Evolutionary conservation across 441 rosid species (phyloP), one percentile per base, ranked within the genome.

Genomic region (Geranium incanum): DNA sequence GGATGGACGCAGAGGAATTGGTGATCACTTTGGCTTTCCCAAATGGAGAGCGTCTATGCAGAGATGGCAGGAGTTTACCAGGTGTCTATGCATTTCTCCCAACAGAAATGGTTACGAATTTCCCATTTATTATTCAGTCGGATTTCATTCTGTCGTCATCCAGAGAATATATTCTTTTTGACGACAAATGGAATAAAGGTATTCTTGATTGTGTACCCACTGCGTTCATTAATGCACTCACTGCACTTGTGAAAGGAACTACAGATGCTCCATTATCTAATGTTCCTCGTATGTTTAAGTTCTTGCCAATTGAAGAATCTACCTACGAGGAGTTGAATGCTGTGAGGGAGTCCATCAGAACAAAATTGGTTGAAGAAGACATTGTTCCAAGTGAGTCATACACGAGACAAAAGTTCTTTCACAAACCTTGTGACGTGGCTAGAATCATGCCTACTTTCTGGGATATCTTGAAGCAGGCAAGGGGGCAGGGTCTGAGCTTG

Each of bases 31-130:
- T 88, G 85, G 97, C 95, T 18, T 89, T 91, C 76, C 95, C 97
- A 3, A 70, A n/a, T 13, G 83, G 82, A 15, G 80, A 86, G 68
- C 88, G 92, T 68, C 86, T 86, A n/a, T 75, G 79, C 7, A 72
- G 76, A 57, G 57, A 11, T 11, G 92, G 90, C 36, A 65, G 41
- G 60, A 76, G 33, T 62, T 82, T 76, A 39, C 92, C 92, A 15
- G 95, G 93, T 6, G 76, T 88, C 69, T 91, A 88, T 67, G 95
- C 95, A 0, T 91, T 86, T 77, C 92, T 91, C 67, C 97, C 95
- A 0, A 89, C 92, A 0, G 95, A 86, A 74, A 91, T 91, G 97
- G 84, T 89, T 36, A 88, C 95, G 0, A 84, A 85, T 68, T 88
- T 89, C 0, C 93, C 92, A 0, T 91, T 91, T 72, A 80, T 89